phyloP scores from a whole-genome alignment of 345 rosid genomes.

The Citrus cavaleriei region DNA sequence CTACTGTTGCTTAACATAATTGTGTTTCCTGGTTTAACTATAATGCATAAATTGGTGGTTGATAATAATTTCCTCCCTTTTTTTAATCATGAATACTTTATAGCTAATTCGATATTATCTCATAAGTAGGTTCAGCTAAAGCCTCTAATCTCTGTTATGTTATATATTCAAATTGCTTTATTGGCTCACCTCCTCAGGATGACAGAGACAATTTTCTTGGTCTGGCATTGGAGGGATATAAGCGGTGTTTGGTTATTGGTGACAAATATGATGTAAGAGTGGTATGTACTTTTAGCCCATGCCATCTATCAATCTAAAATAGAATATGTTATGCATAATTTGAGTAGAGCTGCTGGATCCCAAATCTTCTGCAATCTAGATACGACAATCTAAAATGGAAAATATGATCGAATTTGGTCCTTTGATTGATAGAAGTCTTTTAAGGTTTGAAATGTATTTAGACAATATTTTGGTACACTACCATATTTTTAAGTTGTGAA shows the following conservation, averaged over 20 bases:
- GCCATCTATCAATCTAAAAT: conserved; percentile 5
- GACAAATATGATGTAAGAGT: conserved; percentile 92
- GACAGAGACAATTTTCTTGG: conserved; percentile 88
- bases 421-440: not conserved
- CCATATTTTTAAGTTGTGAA: not conserved
- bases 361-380: not conserved
- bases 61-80: not conserved
- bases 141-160: not conserved
- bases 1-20: not conserved
- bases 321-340: not conserved
- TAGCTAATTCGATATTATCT: not conserved
- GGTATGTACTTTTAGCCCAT: conserved; percentile 46
- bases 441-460: not conserved
- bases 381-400: not conserved
- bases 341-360: not conserved
- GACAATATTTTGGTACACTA: not conserved
- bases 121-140: not conserved
- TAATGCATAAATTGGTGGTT: not conserved
- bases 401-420: too few species aligned
- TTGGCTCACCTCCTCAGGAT: conserved; percentile 43
- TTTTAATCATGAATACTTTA: not conserved
- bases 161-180: conserved; percentile 1
- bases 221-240: conserved; percentile 90
- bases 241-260: conserved; percentile 75
- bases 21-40: not conserved